Evolutionary conservation across 1,139 yeast species (phyloP), one percentile per base, ranked within the genome.

Genomic region (Pichia sp.): DNA sequence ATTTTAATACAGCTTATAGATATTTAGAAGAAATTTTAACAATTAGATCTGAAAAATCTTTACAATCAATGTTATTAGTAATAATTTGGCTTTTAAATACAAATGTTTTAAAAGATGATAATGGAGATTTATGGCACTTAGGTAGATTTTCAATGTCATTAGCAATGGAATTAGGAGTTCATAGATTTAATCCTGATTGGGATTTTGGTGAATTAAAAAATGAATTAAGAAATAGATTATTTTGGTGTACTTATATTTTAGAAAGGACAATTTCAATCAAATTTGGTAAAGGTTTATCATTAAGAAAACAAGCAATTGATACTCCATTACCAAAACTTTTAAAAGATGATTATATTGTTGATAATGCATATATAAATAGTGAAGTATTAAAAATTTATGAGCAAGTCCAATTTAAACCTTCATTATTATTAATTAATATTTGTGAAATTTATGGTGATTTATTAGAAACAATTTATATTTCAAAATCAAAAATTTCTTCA

Each of bases 141-240:
- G 48, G 53, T 16, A 46, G 58, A 30, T 55, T 50, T 36, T 45
- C 54, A 29, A 53, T 55, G 56, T 52, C 59, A 2, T 42, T 55
- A 4, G 59, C 58, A 4, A 54, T 54, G 59, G 59, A 55, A 37
- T 42, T 55, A 35, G 59, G 59, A 3, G 51, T 51, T 6, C 59
- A 55, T 41, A 41, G 59, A 26, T 55, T 38, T 39, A 54, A 54
- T 32, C 58, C 59, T 9, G 51, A 47, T 23, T 55, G 59, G 58
- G 47, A 51, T 40, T 54, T 55, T 45, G 57, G 59, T 8, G 51
- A 45, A 34, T 10, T 35, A 7, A 50, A 51, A 30, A 50, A 51
- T 33, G 59, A 55, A 37, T 43, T 51, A 10, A 50, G 59, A 35
- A 54, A 52, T 43, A 46, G 59, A 37, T 33, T 55, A 28, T 55